Conservation (phyloP, 2,329 filamentous ascomycete species). For the Apiospora koreana region DNA sequence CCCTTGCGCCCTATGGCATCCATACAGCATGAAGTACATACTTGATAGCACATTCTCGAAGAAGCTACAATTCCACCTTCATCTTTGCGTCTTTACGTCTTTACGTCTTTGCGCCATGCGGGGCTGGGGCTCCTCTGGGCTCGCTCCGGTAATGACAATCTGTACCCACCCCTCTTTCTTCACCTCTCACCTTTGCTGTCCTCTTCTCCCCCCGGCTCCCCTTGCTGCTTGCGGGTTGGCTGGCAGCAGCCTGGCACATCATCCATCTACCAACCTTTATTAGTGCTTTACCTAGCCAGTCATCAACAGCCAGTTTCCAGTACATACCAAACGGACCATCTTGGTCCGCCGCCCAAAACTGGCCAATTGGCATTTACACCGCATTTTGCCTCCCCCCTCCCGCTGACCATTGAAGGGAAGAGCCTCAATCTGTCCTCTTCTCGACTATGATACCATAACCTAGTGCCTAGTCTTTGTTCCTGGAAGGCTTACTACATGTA, state of each 20-base stretch:
- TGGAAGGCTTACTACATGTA: not conserved
- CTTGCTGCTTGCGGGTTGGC: not conserved
- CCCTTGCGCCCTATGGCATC: too few relatives aligned
- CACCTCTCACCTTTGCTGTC: not conserved
- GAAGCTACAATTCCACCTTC: not conserved
- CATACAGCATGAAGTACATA: too few relatives aligned
- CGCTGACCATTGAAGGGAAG: not conserved
- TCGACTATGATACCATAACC: too few relatives aligned
- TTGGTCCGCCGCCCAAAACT: not conserved
- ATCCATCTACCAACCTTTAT: not conserved
- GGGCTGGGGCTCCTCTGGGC: not conserved
- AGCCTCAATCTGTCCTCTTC: not conserved
- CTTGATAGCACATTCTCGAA: slow-evolving; percentile 14
- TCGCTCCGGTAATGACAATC: not conserved
- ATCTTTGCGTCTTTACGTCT: too few relatives aligned
- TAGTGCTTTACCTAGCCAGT: not conserved
- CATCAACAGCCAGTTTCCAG: too few relatives aligned
- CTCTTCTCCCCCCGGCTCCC: not conserved
- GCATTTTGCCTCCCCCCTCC: not conserved
- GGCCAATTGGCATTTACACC: not conserved
- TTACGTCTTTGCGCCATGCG: not conserved
- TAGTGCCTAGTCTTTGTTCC: too few relatives aligned
- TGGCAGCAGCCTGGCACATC: not conserved
- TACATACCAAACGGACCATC: not conserved
- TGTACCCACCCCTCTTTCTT: not conserved